Conservation (phyloP, 768 basidiomycete genomes). For the Lactarius hengduanensis region DNA sequence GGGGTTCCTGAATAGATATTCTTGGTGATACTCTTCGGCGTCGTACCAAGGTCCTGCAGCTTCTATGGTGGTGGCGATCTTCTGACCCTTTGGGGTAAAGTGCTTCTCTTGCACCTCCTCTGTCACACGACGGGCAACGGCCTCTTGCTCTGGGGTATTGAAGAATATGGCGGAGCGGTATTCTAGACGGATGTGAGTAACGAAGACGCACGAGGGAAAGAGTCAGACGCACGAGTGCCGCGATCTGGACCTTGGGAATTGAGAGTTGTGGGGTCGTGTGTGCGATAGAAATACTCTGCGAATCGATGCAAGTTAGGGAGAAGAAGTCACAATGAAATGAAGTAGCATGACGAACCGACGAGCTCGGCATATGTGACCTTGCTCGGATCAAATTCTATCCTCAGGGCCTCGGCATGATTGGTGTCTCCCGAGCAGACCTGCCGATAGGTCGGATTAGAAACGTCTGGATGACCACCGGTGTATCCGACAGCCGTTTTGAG, state of each 20-base stretch:
- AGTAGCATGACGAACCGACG: slow-evolving; percentile 58
- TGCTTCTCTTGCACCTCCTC: slow-evolving; percentile 82
- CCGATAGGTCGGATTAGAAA: slow-evolving; percentile 61
- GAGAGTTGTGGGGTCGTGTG: slow-evolving; percentile 86
- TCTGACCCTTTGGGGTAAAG: slow-evolving; percentile 65
- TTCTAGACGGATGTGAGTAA: slow-evolving; percentile 45
- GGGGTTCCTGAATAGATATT: slow-evolving; percentile 82
- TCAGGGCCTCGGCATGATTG: slow-evolving; percentile 85
- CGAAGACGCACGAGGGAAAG: neutral
- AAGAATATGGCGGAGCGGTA: slow-evolving; percentile 94
- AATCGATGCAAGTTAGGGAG: neutral
- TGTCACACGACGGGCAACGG: slow-evolving; percentile 73
- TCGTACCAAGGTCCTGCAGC: slow-evolving; percentile 76
- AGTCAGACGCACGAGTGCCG: slow-evolving; percentile 67
- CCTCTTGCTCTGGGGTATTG: slow-evolving; percentile 65
- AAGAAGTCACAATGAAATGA: neutral
- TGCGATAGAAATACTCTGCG: slow-evolving; percentile 90
- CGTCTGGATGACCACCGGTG: slow-evolving; percentile 63
- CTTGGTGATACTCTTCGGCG: slow-evolving; percentile 81
- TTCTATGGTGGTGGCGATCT: slow-evolving; percentile 76
- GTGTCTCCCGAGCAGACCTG: slow-evolving; percentile 80
- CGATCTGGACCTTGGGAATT: slow-evolving; percentile 76
- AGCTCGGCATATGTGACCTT: slow-evolving; percentile 81
- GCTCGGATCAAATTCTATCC: slow-evolving; percentile 81
- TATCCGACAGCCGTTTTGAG: slow-evolving; percentile 75